Evolutionary conservation across 371 early-diverging fungal genomes (phyloP).

Genomic region (Actinomucor elegans): DNA sequence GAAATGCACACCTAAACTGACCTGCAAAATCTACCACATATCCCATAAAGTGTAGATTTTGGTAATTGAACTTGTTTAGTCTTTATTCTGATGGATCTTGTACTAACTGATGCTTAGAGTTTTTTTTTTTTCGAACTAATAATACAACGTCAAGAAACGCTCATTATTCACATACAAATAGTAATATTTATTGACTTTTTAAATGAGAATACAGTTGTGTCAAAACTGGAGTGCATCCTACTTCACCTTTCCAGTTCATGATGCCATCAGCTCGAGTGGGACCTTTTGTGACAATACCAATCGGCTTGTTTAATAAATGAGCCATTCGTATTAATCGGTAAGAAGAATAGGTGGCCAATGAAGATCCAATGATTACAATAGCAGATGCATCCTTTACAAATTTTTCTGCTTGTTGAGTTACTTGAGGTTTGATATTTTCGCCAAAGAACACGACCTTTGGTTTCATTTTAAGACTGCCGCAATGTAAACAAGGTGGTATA

Average conservation of each 20-base stretch:
- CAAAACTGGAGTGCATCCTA: slow-evolving; percentile 39
- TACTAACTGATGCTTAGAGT: too few relatives aligned
- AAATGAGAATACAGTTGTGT: slow-evolving; percentile 16
- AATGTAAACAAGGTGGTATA: slow-evolving; percentile 72
- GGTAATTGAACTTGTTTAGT: too few relatives aligned
- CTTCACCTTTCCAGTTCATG: slow-evolving; percentile 60
- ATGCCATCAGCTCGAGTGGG: slow-evolving; percentile 73
- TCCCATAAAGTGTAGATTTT: too few relatives aligned
- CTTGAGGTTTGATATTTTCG: slow-evolving; percentile 68
- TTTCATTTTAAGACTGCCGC: slow-evolving; percentile 63
- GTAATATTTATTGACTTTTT: not conserved
- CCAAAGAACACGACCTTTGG: slow-evolving; percentile 88
- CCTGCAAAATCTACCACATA: too few relatives aligned
- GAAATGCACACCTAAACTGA: too few relatives aligned
- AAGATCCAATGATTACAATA: slow-evolving; percentile 79
- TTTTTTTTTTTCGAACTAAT: not conserved
- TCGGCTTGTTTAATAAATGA: slow-evolving; percentile 54
- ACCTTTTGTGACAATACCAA: slow-evolving; percentile 76
- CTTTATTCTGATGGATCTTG: too few relatives aligned
- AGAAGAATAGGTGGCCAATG: slow-evolving; percentile 82
- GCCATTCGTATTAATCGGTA: slow-evolving; percentile 73
- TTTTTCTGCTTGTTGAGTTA: slow-evolving; percentile 51
- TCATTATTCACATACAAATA: too few relatives aligned
- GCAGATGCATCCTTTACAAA: slow-evolving; percentile 59
- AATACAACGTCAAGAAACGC: not conserved